Evolutionary conservation across 768 basidiomycete genomes (phyloP).

Genomic region (Exsudoporus frostii): DNA sequence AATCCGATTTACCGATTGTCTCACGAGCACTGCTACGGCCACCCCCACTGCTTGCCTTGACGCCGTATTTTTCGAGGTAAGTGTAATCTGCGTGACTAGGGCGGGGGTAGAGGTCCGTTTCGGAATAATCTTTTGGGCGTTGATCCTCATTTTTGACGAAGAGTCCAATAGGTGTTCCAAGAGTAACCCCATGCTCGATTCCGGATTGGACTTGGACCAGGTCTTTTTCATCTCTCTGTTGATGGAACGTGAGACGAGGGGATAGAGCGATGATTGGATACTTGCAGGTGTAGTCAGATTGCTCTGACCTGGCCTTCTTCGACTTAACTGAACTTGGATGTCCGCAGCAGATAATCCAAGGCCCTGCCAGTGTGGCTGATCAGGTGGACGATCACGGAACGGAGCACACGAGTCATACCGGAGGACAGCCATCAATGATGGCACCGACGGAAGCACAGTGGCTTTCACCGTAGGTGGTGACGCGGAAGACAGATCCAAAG

Average conservation of each 20-base stretch:
- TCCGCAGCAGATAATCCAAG: constrained; percentile 75
- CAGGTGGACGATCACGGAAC: constrained; percentile 6
- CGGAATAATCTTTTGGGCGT: constrained; percentile 95
- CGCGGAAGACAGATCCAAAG: constrained; percentile 87
- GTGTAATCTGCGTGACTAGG: constrained; percentile 98
- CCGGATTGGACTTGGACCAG: constrained; percentile 92
- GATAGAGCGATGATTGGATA: constrained; percentile 9
- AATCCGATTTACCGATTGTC: constrained; percentile 70
- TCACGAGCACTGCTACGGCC: constrained; percentile 94
- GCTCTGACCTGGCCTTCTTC: constrained; percentile 93
- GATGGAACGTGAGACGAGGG: constrained; percentile 2
- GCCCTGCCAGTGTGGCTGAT: constrained; percentile 63
- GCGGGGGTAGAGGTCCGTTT: constrained; percentile 95
- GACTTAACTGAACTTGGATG: constrained; percentile 87
- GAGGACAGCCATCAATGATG: constrained; percentile 96
- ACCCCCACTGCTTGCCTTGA: constrained; percentile 97
- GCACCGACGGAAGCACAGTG: constrained; percentile 97
- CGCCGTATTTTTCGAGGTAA: constrained; percentile 94
- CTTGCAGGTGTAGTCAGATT: constrained; percentile 92
- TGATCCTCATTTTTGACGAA: constrained; percentile 98
- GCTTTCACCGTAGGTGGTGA: constrained; percentile 97
- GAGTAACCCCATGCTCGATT: constrained; percentile 87
- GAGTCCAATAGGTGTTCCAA: constrained; percentile 97
- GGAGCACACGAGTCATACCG: constrained; percentile 50
- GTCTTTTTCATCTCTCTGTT: constrained; percentile 92